phyloP scores from a whole-genome alignment of 805 yeast species.

The Helenozyma baotianmanensis region DNA sequence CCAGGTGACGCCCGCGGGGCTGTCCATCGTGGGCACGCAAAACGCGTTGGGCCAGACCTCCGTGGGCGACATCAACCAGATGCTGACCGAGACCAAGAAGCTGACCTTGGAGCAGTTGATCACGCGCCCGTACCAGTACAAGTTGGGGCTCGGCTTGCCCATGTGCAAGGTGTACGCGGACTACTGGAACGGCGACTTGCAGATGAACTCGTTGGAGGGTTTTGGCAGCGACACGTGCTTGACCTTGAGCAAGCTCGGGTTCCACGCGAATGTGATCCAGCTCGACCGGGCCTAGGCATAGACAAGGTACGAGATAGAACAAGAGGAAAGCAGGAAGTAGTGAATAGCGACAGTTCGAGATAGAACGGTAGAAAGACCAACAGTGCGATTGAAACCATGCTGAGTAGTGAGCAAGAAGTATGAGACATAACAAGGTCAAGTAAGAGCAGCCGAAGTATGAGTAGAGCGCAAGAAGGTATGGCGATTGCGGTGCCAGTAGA shows the following conservation, averaged over 20 bases:
- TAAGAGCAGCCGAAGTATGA: no score
- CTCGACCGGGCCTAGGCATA: constrained; percentile 61
- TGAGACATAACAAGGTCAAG: no score
- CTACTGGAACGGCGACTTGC: constrained; percentile 92
- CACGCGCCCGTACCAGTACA: constrained; percentile 67
- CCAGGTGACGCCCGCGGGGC: constrained; percentile 37
- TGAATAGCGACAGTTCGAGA: no score
- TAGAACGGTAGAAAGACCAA: no score
- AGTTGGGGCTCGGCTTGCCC: constrained; percentile 85
- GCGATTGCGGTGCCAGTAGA: no score
- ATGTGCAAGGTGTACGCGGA: constrained; percentile 91
- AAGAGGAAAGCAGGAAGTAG: no score
- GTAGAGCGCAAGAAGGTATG: no score
- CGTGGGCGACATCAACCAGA: constrained; percentile 33
- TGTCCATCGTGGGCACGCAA: constrained; percentile 27
- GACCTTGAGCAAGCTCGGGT: constrained; percentile 74
- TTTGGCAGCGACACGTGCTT: constrained; percentile 88
- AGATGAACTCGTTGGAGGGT: constrained; percentile 80
- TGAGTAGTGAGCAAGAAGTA: no score
- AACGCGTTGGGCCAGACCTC: constrained; percentile 37
- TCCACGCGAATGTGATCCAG: constrained; percentile 56
- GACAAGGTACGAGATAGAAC: no score
- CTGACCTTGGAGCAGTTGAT: constrained; percentile 63
- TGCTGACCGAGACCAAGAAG: constrained; percentile 25
- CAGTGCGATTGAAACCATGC: no score